Evolutionary conservation across 2,329 filamentous ascomycete species (phyloP), one percentile per base, ranked within the genome.

Genomic region (Aspergillus sp.): DNA sequence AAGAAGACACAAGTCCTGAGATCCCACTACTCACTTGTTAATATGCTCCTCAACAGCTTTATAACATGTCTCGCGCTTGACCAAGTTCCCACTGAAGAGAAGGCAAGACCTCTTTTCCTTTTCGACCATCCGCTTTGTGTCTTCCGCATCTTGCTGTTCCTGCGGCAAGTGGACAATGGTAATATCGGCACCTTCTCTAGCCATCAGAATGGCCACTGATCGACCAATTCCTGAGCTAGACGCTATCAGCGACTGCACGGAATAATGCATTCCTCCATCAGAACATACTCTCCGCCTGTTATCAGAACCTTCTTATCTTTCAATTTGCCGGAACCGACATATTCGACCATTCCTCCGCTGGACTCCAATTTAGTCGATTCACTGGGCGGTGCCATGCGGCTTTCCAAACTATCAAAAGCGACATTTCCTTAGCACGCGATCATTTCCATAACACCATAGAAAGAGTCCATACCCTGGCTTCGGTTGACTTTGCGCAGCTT

Each of bases 181-280:
- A 41, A 80, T 67, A 52, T 81, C 74, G 12, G 79, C 77, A 1
- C 80, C 79, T 57, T 83, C 79, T 7, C 76, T 70, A 0, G 80
- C 79, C 63, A 80, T 79, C 2, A 82, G 63, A 1, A 81, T 69
- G 0, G 78, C 78, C 1, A 79, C 71, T 0, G 77, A 68, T 7
- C 78, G 73, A 15, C 78, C 78, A 41, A 81, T 82, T 4, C 76
- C 76, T 1, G 75, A 79, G 51, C 75, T 77, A 41, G 9, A 5
- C 7, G 15, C 13, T 5, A 22, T 49, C 35, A 47, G 12, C n/a
- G 2, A 41, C 13, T 7, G 23, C 41, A 6, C 4, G 19, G n/a
- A 20, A 20, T 4, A 32, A 10, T 17, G n/a, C 7, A 39, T 39
- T 19, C 10, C 6, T 35, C 33, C 5, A 2, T 5, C 33, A 22